Percentiles rank a stretch among this genome's conserved stretches.
Conservation (phyloP, 202 grass and related monocot genomes). For the Saccharum hybrid region DNA sequence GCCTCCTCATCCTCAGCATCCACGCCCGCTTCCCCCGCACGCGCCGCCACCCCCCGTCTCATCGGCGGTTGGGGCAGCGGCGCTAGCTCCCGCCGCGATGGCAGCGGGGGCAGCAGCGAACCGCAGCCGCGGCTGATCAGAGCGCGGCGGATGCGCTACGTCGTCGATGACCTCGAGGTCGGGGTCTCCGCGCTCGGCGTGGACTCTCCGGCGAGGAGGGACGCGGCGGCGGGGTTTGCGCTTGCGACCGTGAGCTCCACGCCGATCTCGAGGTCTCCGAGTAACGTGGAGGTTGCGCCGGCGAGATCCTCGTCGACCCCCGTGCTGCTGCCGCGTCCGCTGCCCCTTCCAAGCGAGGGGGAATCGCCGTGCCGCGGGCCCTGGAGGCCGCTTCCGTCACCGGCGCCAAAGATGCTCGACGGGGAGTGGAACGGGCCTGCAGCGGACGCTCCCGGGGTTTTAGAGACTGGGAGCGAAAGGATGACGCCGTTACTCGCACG, state of each 20-base stretch:
- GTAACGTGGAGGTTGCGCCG: slow-evolving; percentile 51
- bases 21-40: slow-evolving; percentile 53
- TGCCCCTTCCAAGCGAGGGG: slow-evolving; percentile 53
- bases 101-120: slow-evolving; percentile 29
- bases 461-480: slow-evolving; percentile 48
- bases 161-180: slow-evolving; percentile 58
- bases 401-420: slow-evolving; percentile 36
- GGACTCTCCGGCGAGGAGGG: slow-evolving; percentile 45
- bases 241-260: slow-evolving; percentile 50
- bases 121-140: slow-evolving; percentile 61
- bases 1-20: slow-evolving; percentile 32
- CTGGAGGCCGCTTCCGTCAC: slow-evolving; percentile 50
- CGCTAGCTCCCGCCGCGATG: slow-evolving; percentile 32
- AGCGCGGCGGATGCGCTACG: slow-evolving; percentile 52
- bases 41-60: slow-evolving; percentile 45
- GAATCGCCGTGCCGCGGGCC: slow-evolving; percentile 29
- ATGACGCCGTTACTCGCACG: slow-evolving; percentile 23
- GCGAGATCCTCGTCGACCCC: slow-evolving; percentile 58
- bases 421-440: slow-evolving; percentile 29
- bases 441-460: slow-evolving; percentile 22
- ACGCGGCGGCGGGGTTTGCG: slow-evolving; percentile 11
- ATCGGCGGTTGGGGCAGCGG: slow-evolving; percentile 14
- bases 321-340: slow-evolving; percentile 44
- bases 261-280: slow-evolving; percentile 52
- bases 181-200: slow-evolving; percentile 45